phyloP scores from a whole-genome alignment of 2,329 filamentous ascomycete genomes.

The Zarea fungicola region DNA sequence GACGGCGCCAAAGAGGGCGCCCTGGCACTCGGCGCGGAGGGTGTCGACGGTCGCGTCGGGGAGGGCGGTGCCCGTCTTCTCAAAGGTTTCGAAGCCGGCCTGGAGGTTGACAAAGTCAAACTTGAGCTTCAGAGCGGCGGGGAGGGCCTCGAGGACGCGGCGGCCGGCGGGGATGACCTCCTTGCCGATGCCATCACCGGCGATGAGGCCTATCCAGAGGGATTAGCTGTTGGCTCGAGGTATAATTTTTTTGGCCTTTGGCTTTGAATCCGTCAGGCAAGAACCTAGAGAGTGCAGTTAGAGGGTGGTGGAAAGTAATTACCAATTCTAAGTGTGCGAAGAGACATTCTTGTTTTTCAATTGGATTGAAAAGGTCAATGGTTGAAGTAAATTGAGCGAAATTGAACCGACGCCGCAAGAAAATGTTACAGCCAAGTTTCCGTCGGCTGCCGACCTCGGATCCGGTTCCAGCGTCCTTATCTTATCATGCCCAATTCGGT shows the following conservation, averaged over 20 bases:
- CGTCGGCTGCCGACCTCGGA: conserved; percentile 13
- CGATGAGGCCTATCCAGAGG: conserved; percentile 90
- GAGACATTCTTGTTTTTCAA: conserved; percentile 28
- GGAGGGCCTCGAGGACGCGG: conserved; percentile 86
- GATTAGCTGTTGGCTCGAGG: too few species aligned
- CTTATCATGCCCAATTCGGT: not conserved
- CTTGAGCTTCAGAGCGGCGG: conserved; percentile 81
- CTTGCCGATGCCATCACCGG: conserved; percentile 95
- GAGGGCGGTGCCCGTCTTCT: conserved; percentile 80
- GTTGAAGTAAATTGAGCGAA: not conserved
- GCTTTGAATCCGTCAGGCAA: too few species aligned
- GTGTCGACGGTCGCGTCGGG: conserved; percentile 86
- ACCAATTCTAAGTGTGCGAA: conserved; percentile 40
- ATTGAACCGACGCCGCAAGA: not conserved
- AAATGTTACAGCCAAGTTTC: not conserved
- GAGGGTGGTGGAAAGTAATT: conserved; percentile 3
- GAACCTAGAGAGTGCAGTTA: not conserved
- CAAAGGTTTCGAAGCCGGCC: conserved; percentile 90
- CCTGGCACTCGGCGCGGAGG: conserved; percentile 89
- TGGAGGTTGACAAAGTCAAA: conserved; percentile 93
- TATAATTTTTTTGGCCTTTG: too few species aligned
- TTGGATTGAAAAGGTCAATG: not conserved
- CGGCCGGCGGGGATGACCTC: conserved; percentile 96
- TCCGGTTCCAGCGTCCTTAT: conserved; percentile 4
- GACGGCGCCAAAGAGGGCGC: conserved; percentile 93